phyloP scores from a whole-genome alignment of 2,329 filamentous ascomycete species.

The Microcyclosporella mali region DNA sequence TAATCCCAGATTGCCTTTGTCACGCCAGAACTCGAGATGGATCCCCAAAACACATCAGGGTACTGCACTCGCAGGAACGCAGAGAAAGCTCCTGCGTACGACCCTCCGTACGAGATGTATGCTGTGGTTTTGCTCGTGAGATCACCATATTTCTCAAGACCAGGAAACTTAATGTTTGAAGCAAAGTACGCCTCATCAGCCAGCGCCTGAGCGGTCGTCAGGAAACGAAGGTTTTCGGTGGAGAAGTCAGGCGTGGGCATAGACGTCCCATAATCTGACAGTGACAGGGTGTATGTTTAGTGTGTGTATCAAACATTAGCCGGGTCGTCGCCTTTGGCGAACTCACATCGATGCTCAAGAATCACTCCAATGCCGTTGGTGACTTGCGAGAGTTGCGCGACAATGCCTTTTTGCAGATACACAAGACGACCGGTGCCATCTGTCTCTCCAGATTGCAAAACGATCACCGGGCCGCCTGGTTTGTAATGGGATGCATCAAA shows the following conservation, averaged over 20 bases:
- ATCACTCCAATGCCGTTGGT: conserved; percentile 72
- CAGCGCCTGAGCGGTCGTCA: conserved; percentile 75
- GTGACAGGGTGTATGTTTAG: no score
- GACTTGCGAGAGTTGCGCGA: conserved; percentile 62
- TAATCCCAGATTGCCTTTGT: conserved; percentile 68
- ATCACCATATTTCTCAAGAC: conserved; percentile 57
- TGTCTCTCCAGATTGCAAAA: conserved; percentile 68
- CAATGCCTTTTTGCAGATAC: conserved; percentile 71
- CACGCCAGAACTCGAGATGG: conserved; percentile 75
- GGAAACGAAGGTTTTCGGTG: conserved; percentile 67
- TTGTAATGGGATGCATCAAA: conserved; percentile 72
- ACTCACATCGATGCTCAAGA: conserved; percentile 79
- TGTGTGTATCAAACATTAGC: no score
- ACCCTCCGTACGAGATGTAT: conserved; percentile 76
- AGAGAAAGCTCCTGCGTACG: conserved; percentile 74
- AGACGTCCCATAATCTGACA: conserved; percentile 77
- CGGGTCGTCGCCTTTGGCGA: no score
- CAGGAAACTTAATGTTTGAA: conserved; percentile 62
- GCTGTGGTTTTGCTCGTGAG: conserved; percentile 60
- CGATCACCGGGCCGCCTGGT: conserved; percentile 71
- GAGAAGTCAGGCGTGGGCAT: conserved; percentile 62
- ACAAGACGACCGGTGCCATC: conserved; percentile 56
- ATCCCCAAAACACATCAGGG: conserved; percentile 70
- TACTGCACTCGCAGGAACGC: conserved; percentile 71
- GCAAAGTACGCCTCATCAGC: conserved; percentile 81